A percentile compares a stretch with the other conserved stretches of the same genome.
These are phyloP conservation scores for Triangularia setosa DNA, from an alignment of 2,329 filamentous ascomycete genomes.

Conservation along the genomic window DNA sequence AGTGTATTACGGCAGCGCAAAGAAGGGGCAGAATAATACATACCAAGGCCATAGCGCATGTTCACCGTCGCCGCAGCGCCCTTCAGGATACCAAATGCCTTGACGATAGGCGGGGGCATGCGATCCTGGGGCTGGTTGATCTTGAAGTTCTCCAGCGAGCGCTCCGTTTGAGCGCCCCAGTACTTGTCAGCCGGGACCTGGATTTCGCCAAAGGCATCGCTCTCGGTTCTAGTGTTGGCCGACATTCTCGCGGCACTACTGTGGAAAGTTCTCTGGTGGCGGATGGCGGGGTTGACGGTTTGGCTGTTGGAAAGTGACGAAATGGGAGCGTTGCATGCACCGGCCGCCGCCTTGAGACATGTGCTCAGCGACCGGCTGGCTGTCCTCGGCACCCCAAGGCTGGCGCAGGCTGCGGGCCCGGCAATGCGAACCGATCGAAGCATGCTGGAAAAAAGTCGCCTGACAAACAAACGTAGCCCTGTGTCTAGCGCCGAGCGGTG, in stretches of 20 bases:
- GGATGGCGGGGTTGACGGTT: slow-evolving; percentile 20
- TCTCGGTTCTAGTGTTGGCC: slow-evolving; percentile 72
- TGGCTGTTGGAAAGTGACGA: slow-evolving; percentile 22
- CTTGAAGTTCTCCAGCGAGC: slow-evolving; percentile 94
- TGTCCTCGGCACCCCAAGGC: slow-evolving; percentile 33
- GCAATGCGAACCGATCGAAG: slow-evolving; percentile 37
- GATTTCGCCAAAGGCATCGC: slow-evolving; percentile 96
- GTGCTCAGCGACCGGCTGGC: slow-evolving; percentile 34
- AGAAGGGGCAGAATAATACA: slow-evolving; percentile 21
- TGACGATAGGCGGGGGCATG: slow-evolving; percentile 89
- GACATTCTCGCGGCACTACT: slow-evolving; percentile 47
- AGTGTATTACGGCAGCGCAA: neutral
- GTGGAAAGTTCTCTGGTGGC: slow-evolving; percentile 36
- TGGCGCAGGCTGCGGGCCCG: slow-evolving; percentile 30
- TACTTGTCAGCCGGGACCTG: slow-evolving; percentile 90
- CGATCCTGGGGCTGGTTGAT: slow-evolving; percentile 99
- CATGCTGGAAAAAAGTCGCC: slow-evolving; percentile 24
- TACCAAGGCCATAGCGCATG: slow-evolving; percentile 87
- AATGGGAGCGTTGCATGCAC: slow-evolving; percentile 21
- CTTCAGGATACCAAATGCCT: slow-evolving; percentile 95
- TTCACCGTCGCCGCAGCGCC: slow-evolving; percentile 94
- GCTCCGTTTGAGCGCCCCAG: slow-evolving; percentile 97
- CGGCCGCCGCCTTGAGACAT: slow-evolving; percentile 29
- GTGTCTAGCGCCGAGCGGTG: neutral
- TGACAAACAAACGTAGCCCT: neutral